Conservation (phyloP, 2,329 filamentous ascomycete species). For the Magnaporthiopsis incrustans region DNA sequence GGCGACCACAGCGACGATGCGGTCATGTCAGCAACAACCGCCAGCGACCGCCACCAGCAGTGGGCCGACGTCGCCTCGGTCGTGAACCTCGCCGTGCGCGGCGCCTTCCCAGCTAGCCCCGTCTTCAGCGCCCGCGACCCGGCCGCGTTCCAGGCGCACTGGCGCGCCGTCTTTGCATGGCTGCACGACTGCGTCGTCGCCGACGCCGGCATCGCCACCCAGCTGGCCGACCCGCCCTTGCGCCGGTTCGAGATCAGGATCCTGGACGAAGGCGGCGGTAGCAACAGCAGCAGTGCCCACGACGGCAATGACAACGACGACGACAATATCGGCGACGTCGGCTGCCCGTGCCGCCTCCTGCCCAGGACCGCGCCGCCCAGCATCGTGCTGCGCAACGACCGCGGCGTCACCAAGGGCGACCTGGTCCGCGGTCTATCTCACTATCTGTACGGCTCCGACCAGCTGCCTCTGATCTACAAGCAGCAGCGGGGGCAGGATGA, state of each 20-base stretch:
- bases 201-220: background rate
- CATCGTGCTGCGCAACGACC: background rate
- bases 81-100: constrained; percentile 1
- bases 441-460: background rate
- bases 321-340: background rate
- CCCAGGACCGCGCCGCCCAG: background rate
- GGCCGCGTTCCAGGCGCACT: background rate
- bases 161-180: constrained; percentile 2
- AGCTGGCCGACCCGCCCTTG: constrained; percentile 1
- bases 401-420: background rate
- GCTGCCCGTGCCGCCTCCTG: background rate
- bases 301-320: background rate
- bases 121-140: background rate
- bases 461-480: background rate
- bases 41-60: background rate
- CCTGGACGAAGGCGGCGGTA: background rate
- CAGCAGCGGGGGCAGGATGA: background rate
- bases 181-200: background rate
- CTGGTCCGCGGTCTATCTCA: background rate
- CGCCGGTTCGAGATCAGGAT: background rate
- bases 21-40: too few species aligned
- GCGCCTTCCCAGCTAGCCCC: background rate
- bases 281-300: background rate
- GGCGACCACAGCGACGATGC: too few species aligned
- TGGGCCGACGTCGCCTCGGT: background rate